These are phyloP conservation scores for Scenedesmus sp. DNA, from an alignment of 163 green algal species.

Conservation along the genomic window DNA sequence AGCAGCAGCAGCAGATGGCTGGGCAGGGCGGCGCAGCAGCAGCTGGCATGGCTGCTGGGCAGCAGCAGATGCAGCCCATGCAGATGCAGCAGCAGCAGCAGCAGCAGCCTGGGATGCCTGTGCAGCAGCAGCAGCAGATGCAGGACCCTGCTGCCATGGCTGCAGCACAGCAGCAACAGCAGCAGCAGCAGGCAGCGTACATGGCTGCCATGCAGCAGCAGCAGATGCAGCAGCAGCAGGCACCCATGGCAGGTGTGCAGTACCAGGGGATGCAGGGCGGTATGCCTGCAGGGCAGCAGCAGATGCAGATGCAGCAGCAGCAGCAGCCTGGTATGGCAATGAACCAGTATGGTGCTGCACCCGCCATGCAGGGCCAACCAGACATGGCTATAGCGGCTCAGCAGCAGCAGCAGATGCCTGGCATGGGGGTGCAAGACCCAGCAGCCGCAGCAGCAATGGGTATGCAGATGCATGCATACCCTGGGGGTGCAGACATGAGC, in stretches of 20 bases:
- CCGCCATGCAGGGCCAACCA: neutral
- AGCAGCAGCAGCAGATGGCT: neutral
- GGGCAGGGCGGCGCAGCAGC: no score
- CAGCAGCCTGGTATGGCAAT: neutral
- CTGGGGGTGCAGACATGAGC: neutral
- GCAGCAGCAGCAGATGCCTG: constrained; percentile 24
- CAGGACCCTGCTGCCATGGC: neutral
- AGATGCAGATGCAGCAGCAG: constrained; percentile 15
- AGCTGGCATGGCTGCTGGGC: neutral
- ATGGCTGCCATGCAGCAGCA: constrained; percentile 2
- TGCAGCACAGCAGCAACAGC: neutral
- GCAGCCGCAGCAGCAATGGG: constrained; percentile 18
- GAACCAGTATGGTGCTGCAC: constrained; percentile 22
- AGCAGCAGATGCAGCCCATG: constrained; percentile 1
- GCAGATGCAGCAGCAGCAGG: constrained; percentile 21
- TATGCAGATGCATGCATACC: neutral
- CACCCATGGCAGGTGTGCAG: neutral
- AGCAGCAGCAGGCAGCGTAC: constrained; percentile 22
- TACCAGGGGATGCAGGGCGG: constrained; percentile 7
- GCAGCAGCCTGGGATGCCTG: neutral
- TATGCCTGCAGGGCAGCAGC: constrained; percentile 7
- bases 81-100: constrained; percentile 22
- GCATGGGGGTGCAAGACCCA: neutral
- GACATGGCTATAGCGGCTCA: constrained; percentile 7
- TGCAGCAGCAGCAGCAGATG: constrained; percentile 30